Evolutionary conservation across 2,329 filamentous ascomycete species (phyloP), one percentile per base, ranked within the genome.

Genomic region (Purpureocillium lavendulum): DNA sequence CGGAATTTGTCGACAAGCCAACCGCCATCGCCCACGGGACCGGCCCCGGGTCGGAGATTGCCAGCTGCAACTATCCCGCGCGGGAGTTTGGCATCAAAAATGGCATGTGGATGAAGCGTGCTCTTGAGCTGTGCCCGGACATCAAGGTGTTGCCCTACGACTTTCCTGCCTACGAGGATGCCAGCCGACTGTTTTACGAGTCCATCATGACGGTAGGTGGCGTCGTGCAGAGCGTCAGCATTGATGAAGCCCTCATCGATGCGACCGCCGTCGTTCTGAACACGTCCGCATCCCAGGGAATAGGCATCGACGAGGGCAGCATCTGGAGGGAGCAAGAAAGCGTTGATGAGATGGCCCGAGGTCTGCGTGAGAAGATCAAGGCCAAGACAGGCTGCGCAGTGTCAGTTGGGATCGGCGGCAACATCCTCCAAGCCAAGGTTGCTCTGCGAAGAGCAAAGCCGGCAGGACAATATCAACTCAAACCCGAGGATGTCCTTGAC

Each of bases 31-130:
- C 92, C 4, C 92, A 98, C 55, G 84, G 90, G 4, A 75, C 74
- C 33, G 90, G 90, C 0, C 78, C 77, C 17, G 87, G 87, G 1
- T 95, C 90, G 0, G 92, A 98, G 56, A 97, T 98, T 53, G 92
- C 92, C 16, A 96, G 89, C 47, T 98, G 92, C 63, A 98, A 98
- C 53, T 98, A 98, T 56, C 80, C 84, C 15, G 92, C 94, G 7
- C 79, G 92, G 30, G 73, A 77, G 26, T 92, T 82, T 50, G 90
- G 90, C 1, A 73, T 98, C 40, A 95, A 89, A 56, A 98, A 98
- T 50, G 94, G 94, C 30, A 98, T 97, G 92, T 98, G 94, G 92
- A 97, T 98, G 90, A 94, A 90, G 57, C 73, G 75, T 28, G 92
- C 92, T 0, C 70, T 83, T 43, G 82, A 92, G 49, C 60, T 92